Evolutionary conservation across 257 asterid species (phyloP).

Genomic region (Nicotiana paniculata): DNA sequence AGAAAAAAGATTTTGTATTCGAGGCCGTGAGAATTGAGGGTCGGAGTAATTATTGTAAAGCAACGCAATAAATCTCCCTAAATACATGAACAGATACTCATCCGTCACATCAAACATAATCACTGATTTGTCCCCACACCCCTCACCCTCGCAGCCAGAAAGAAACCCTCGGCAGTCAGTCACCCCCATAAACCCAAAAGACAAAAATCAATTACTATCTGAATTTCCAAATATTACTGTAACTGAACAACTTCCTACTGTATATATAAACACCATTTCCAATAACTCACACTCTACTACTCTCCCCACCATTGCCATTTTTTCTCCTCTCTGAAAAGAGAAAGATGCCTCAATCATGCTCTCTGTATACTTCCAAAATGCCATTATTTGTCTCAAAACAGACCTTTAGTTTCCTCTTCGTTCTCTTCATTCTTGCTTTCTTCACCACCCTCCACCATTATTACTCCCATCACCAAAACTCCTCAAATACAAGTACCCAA

Average conservation of each 20-base stretch:
- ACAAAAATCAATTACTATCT: too few species aligned
- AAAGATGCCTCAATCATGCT: slow-evolving; percentile 1
- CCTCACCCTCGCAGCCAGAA: too few species aligned
- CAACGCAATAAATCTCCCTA: too few species aligned
- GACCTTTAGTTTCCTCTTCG: slow-evolving; percentile 37
- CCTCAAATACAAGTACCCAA: background rate
- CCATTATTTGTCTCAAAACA: slow-evolving; percentile 26
- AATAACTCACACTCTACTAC: background rate
- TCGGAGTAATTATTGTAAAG: too few species aligned
- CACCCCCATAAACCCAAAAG: too few species aligned
- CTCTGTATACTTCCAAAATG: slow-evolving; percentile 13
- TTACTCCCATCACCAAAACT: slow-evolving; percentile 9
- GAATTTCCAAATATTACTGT: background rate
- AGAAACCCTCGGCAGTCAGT: too few species aligned
- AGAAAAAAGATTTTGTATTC: too few species aligned
- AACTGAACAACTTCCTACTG: too few species aligned
- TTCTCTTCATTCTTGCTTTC: slow-evolving; percentile 37
- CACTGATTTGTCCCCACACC: too few species aligned
- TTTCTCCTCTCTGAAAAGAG: background rate
- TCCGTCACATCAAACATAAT: too few species aligned
- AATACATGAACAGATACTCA: too few species aligned
- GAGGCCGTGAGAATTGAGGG: too few species aligned
- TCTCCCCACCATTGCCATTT: background rate
- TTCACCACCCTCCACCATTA: slow-evolving; percentile 34
- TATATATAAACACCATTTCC: background rate